Percentiles rank a stretch among this genome's conserved stretches.
Conservation (phyloP, 1,139 yeast genomes). For the Debaryomyces nepalensis region DNA sequence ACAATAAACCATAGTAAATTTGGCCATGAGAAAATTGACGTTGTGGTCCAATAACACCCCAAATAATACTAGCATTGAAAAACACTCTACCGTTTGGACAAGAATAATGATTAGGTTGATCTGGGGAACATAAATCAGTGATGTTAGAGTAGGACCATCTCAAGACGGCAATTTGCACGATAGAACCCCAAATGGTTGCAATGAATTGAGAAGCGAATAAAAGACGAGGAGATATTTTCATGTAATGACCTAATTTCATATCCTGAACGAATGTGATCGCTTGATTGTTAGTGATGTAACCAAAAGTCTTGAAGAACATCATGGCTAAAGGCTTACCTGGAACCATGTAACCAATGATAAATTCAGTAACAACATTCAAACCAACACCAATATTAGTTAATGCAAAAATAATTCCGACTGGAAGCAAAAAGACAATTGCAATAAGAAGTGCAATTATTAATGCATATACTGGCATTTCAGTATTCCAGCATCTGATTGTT, state of each 20-base stretch:
- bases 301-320: conserved; percentile 61
- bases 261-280: conserved; percentile 38
- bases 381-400: conserved; percentile 58
- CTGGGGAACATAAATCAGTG: conserved; percentile 45
- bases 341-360: conserved; percentile 63
- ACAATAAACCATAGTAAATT: conserved; percentile 52
- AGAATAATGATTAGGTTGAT: conserved; percentile 42
- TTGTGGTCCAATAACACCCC: conserved; percentile 70
- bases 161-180: conserved; percentile 8
- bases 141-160: conserved; percentile 7
- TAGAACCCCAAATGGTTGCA: conserved; percentile 32
- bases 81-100: conserved; percentile 54
- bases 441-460: conserved; percentile 58
- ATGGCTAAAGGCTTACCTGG: conserved; percentile 68
- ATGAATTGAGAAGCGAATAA: conserved; percentile 60
- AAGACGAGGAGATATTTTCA: conserved; percentile 61
- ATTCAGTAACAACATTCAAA: conserved; percentile 61
- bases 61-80: conserved; percentile 58
- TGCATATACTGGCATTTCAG: conserved; percentile 58
- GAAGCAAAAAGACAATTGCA: conserved; percentile 58
- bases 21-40: conserved; percentile 44
- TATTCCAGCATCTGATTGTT: conserved; percentile 48
- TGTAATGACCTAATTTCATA: conserved; percentile 60
- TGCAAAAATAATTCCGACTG: conserved; percentile 51
- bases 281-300: conserved; percentile 63